Percentiles rank a stretch among this genome's conserved stretches.
Evolutionary conservation across 2,329 filamentous ascomycete genomes (phyloP).

Genomic region (Aspergillus sp.): DNA sequence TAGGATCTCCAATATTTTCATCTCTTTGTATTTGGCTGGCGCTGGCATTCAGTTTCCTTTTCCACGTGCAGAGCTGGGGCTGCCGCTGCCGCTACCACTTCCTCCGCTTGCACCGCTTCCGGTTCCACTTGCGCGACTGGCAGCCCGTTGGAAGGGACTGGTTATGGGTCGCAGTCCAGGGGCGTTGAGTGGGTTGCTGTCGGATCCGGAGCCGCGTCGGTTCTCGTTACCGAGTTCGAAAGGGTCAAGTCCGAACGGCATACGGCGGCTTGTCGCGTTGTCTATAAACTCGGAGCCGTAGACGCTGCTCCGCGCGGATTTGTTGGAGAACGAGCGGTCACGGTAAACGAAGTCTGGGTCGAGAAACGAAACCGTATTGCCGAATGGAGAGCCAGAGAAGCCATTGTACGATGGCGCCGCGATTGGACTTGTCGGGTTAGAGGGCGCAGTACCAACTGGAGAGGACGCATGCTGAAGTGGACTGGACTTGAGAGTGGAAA

Average conservation of each 20-base stretch:
- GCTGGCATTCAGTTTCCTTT: slow-evolving; percentile 25
- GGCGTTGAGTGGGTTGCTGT: slow-evolving; percentile 32
- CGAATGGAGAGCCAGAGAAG: slow-evolving; percentile 35
- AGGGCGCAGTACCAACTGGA: slow-evolving; percentile 30
- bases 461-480: slow-evolving; percentile 37
- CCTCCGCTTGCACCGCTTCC: slow-evolving; percentile 45
- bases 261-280: slow-evolving; percentile 22
- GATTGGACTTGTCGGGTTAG: slow-evolving; percentile 35
- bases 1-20: slow-evolving; percentile 6
- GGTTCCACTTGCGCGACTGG: slow-evolving; percentile 51
- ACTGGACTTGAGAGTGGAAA: slow-evolving; percentile 35
- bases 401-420: slow-evolving; percentile 32
- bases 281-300: slow-evolving; percentile 36
- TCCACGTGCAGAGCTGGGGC: slow-evolving; percentile 39
- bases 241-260: slow-evolving; percentile 31
- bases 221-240: slow-evolving; percentile 32
- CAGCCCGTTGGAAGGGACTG: slow-evolving; percentile 41
- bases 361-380: slow-evolving; percentile 32
- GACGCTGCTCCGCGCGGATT: slow-evolving; percentile 39
- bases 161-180: slow-evolving; percentile 37
- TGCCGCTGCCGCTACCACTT: slow-evolving; percentile 42
- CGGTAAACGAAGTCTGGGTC: slow-evolving; percentile 33
- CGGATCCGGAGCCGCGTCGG: slow-evolving; percentile 30
- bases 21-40: background rate
- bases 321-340: slow-evolving; percentile 44